These are phyloP conservation scores for Phlyctochytrium planicorne DNA, from an alignment of 192 early-diverging fungal species.

Conservation along the genomic window DNA sequence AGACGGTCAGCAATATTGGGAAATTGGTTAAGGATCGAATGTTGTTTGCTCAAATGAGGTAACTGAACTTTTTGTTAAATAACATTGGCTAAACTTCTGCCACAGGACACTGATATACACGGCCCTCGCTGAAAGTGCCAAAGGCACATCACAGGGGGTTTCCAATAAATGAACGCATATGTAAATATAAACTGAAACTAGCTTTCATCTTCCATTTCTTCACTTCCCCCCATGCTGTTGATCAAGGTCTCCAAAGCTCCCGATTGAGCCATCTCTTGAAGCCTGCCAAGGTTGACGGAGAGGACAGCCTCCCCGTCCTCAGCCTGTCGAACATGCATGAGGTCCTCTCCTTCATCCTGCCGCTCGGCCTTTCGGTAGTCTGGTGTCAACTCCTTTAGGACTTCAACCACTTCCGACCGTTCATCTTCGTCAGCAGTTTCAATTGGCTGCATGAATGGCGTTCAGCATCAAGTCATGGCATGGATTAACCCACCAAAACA, in stretches of 20 bases:
- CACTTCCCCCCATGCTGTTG: neutral
- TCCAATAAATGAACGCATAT: no score
- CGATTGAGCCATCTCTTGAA: neutral
- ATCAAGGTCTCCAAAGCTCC: neutral
- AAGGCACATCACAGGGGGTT: no score
- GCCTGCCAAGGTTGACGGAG: neutral
- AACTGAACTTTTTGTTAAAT: no score
- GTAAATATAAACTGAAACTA: no score
- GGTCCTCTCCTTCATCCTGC: neutral
- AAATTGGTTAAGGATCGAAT: constrained; percentile 35
- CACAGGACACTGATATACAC: no score
- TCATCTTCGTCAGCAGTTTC: neutral
- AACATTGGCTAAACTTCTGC: no score
- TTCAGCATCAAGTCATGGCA: no score
- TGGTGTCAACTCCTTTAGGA: neutral
- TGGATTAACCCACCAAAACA: constrained; percentile 7
- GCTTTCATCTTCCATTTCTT: no score
- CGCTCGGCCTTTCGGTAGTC: neutral
- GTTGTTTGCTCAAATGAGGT: constrained; percentile 36
- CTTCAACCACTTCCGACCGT: neutral
- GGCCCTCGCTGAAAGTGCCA: no score
- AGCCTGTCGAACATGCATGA: neutral
- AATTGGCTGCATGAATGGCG: neutral
- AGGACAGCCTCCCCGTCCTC: neutral
- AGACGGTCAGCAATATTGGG: constrained; percentile 36